Evolutionary conservation across 225 moss, liverwort and hornwort species (phyloP).

Genomic region (Physcomitrium patens): DNA sequence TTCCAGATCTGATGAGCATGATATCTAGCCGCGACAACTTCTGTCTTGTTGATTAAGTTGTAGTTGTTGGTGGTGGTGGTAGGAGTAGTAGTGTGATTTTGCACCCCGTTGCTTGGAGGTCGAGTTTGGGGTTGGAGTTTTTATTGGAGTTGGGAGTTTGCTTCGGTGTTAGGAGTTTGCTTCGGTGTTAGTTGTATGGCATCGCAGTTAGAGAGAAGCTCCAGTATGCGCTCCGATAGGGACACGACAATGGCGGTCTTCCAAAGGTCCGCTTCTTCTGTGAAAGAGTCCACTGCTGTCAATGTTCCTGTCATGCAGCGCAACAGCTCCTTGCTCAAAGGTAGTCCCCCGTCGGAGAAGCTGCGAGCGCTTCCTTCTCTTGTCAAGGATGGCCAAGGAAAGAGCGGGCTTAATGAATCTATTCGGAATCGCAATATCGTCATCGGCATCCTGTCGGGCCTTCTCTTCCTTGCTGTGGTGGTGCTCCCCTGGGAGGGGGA

Average conservation of each 20-base stretch:
- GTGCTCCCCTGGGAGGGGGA: constrained; percentile 51
- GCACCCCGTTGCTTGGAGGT: neutral
- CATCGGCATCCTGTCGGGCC: constrained; percentile 48
- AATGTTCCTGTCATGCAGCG: constrained; percentile 58
- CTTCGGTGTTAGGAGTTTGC: neutral
- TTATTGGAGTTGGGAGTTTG: neutral
- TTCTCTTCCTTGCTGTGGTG: constrained; percentile 50
- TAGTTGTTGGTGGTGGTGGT: too few relatives aligned
- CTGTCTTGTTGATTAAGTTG: neutral
- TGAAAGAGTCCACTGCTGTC: constrained; percentile 55
- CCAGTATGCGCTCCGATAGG: constrained; percentile 52
- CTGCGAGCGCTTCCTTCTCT: constrained; percentile 37
- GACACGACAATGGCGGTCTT: constrained; percentile 58
- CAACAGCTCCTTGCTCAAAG: constrained; percentile 47
- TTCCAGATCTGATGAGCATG: neutral
- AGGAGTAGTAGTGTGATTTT: constrained; percentile 6
- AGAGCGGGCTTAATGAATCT: constrained; percentile 27
- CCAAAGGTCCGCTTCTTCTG: constrained; percentile 49
- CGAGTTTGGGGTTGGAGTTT: neutral
- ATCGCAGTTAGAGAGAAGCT: constrained; percentile 50
- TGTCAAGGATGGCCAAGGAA: constrained; percentile 33
- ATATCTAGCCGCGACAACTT: neutral
- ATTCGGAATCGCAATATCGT: constrained; percentile 58
- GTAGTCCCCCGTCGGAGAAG: constrained; percentile 50
- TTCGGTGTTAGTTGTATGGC: constrained; percentile 49